Conservation (phyloP, 371 early-diverging fungal genomes). For the Syncephalastrum racemosum region DNA sequence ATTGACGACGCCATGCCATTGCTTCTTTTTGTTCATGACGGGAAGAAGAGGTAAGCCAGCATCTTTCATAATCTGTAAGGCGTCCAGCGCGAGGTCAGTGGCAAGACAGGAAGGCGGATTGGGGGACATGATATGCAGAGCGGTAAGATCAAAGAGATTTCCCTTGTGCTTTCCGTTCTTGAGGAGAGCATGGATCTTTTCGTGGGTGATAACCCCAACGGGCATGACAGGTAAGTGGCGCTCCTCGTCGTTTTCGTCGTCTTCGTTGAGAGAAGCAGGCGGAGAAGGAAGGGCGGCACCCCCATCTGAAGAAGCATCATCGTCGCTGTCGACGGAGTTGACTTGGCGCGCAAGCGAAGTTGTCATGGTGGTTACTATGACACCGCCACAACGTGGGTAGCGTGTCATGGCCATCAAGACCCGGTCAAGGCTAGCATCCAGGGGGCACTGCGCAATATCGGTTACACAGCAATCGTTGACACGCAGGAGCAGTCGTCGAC, state of each 20-base stretch:
- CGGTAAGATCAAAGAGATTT: conserved; percentile 41
- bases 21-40: conserved; percentile 27
- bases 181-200: conserved; percentile 37
- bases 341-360: not conserved
- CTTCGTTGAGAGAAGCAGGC: conserved; percentile 8
- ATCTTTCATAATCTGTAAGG: conserved; percentile 26
- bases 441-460: conserved; percentile 29
- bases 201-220: conserved; percentile 45
- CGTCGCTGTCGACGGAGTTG: not conserved
- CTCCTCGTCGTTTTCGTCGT: not conserved
- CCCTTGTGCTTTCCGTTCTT: conserved; percentile 23
- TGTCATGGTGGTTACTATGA: conserved; percentile 29
- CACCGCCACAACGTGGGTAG: conserved; percentile 40
- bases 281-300: conserved; percentile 8
- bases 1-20: conserved; percentile 42
- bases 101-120: conserved; percentile 29
- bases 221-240: not conserved
- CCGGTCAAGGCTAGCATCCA: conserved; percentile 32
- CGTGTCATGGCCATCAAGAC: conserved; percentile 50
- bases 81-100: conserved; percentile 40
- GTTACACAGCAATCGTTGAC: conserved; percentile 35
- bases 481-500: conserved; percentile 41
- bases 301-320: conserved; percentile 12
- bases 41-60: conserved; percentile 37
- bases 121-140: conserved; percentile 40